Base-by-base conservation (phyloP, 208 protist species). In the Acanthamoeba castellanii region DNA sequence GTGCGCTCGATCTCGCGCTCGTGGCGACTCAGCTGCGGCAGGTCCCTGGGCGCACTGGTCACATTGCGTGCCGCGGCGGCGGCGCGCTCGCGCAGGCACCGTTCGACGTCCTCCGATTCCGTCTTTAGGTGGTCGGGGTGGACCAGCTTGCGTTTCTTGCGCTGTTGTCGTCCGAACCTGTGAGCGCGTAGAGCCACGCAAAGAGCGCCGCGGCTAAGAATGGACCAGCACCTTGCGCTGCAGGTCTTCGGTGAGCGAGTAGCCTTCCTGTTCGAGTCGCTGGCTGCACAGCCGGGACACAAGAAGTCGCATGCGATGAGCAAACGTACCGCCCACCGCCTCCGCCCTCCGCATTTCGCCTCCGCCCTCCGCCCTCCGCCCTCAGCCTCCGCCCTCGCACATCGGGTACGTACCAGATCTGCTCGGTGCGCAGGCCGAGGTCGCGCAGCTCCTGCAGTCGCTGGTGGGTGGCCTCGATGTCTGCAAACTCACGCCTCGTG, bases 371-470 rank as follows among this genome's bases (percentile, higher is more conserved):
- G 37, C 37, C 37, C 37, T 37, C 37, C 3, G 37, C 37, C 37
- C 37, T 37, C 37, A 37, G 37, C 37, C 37, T n/a, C 37, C 37
- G 37, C 37, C 37, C 16, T 55, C 1, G 9, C 50, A 55, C 0
- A 18, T 0, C 0, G 0, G 50, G 50, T 55, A 18, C 68, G 68
- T 42, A 76, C 68, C n/a, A 32, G n/a, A 76, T 76, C 68, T 76
- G 68, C n/a, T 76, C 68, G 8, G 68, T 76, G 34, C 68, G 68
- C 11, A 76, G n/a, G 34, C 68, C 68, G n/a, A 76, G 68, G 68
- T 76, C 68, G n/a, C 68, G 68, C 34, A 76, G 68, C 68, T 76
- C 68, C 34, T 76, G 68, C 13, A 76, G 68, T 1, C 68, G 68
- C n/a, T 37, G 68, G 1, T 76, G 68, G n/a, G 68, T 45, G 32